Evolutionary conservation across 2,329 filamentous ascomycete species (phyloP), one percentile per base, ranked within the genome.

Genomic region (Exserohilum rostratum): DNA sequence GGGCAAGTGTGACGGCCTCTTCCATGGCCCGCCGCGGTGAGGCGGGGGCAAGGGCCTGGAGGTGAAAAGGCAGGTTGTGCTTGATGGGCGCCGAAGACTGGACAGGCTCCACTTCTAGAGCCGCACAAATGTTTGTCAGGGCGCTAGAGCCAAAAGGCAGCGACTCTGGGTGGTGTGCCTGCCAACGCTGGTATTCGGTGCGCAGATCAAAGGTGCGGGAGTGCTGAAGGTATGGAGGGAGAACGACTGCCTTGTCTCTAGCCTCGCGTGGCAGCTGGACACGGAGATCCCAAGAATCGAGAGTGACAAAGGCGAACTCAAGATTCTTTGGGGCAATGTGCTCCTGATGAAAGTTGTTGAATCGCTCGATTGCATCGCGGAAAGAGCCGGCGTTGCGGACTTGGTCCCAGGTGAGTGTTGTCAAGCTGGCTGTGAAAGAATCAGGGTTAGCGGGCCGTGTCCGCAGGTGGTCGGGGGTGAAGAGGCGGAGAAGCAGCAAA

Each of bases 81-180:
- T 98, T 99, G 80, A 99, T 98, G 39, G 95, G 95, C 52, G 95
- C 93, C 71, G 93, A 98, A 10, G 93, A 93, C 79, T 98, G 93
- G 33, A 99, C 92, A 51, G 96, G 93, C 78, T 99, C 95, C 43
- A 99, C 95, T 79, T 99, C 95, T 49, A 99, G 87, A 50, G 95
- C 95, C 61, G 95, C 95, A 80, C 95, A 99, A 76, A 99, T 99
- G 78, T 98, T 98, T 68, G 93, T 89, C 62, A 99, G 84, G 76
- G 95, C 96, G 55, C 91, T 96, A 45, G 95, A 93, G 15, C 93
- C 95, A 72, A 98, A 99, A 2, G 95, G 93, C 50, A 99, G 85
- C 53, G 93, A 97, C 80, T 99, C 95, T 34, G 95, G 95, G 72
- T 99, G 95, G 77, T 98, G 93, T 70, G 96, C 91, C 79, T 98